Evolutionary conservation across 768 basidiomycete species (phyloP), one percentile per base, ranked within the genome.

Genomic region (Udeniomyces megalosporus): DNA sequence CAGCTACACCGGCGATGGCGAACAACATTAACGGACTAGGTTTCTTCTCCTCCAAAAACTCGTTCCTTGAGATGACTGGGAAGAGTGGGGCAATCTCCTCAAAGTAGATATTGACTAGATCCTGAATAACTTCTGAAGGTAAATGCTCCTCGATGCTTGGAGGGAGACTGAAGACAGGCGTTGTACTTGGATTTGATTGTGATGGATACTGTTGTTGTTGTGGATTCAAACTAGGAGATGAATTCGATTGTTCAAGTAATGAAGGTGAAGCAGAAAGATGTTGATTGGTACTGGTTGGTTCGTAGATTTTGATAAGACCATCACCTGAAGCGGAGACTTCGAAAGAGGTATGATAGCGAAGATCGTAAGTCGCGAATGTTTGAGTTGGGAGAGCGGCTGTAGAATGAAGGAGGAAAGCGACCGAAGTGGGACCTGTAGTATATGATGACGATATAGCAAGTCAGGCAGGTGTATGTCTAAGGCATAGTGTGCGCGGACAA

Each of bases 41-140:
- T 0, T 84, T 86, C 15, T 81, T 82, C 24, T 81, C 78, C 54
- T 84, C 79, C 65, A 95, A 76, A 70, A 99, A 96, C 71, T 99
- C 93, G 28, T 81, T 79, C 70, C 85, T 82, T 20, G 88, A 87
- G 62, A 97, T 81, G 67, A 99, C 78, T 12, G 95, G 93, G 61
- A 96, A 80, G 46, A 88, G 77, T n/a, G 87, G 88, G 1, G 87
- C 82, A 50, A 76, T 67, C 38, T 92, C 79, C n/a, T 91, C 84
- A 75, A 95, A 99, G 76, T 92, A 95, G 24, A 84, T 82, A 73
- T 97, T 97, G 69, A 95, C 78, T 49, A 96, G 82, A 58, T 80
- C 79, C 71, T 87, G 85, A 53, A 83, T 15, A 83, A 81, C 68
- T 82, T 86, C 58, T 80, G 78, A 57, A 80, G 77, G 76, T 67